Evolutionary conservation across 352 stramenopile genomes (phyloP).

Genomic region (Phytophthora cactorum): DNA sequence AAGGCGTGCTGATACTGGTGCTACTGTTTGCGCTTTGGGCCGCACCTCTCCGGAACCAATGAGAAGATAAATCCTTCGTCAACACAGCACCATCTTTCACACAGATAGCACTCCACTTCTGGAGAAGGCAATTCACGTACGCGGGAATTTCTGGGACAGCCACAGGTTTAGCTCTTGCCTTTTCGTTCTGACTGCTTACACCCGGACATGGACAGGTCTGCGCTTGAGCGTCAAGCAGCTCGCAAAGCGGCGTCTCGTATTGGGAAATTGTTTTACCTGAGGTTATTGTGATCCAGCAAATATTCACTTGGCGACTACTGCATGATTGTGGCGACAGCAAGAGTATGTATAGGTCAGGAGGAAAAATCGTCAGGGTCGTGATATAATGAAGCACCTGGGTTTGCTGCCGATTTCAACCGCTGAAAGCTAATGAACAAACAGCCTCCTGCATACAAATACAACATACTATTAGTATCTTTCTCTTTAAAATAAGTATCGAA

Average conservation of each 20-base stretch:
- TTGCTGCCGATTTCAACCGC: no score
- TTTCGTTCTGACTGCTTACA: neutral
- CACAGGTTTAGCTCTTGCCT: neutral
- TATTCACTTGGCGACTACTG: neutral
- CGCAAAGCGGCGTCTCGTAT: neutral
- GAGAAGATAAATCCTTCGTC: neutral
- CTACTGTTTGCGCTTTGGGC: neutral
- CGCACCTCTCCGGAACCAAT: neutral
- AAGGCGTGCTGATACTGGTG: neutral
- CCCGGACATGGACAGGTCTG: no score
- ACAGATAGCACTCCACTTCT: neutral
- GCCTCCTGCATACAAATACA: neutral
- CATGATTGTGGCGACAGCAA: neutral
- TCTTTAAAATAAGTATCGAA: neutral
- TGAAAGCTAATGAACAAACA: no score
- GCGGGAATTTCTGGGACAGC: neutral
- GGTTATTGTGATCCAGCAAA: neutral
- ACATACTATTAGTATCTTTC: neutral
- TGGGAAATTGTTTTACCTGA: neutral
- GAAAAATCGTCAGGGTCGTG: no score
- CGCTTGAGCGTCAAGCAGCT: neutral
- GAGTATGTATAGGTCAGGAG: neutral
- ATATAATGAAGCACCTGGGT: no score
- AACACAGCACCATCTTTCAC: neutral
- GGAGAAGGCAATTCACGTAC: neutral